Conservation (phyloP, 495 filamentous ascomycete species). For the Evansstolkia leycettana region DNA sequence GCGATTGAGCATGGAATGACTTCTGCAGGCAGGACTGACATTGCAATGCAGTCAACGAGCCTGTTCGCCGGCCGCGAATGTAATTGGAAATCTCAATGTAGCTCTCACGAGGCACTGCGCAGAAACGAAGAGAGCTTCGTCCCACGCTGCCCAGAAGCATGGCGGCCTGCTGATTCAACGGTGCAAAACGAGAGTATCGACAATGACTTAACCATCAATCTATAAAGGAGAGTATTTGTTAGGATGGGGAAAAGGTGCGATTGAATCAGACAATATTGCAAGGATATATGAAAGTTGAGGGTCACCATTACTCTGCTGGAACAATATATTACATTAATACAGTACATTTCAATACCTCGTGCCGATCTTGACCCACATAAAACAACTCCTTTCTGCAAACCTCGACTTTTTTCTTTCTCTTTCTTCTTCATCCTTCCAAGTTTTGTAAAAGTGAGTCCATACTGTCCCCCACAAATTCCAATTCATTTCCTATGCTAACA, state of each 20-base stretch:
- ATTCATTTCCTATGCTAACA: conserved; percentile 30
- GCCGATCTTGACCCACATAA: background rate
- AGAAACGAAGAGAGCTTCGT: conserved; percentile 14
- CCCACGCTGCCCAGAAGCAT: conserved; percentile 14
- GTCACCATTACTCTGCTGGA: no score
- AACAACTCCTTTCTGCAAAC: conserved; percentile 3
- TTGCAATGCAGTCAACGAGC: conserved; percentile 4
- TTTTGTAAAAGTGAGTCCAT: conserved; percentile 78
- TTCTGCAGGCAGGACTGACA: conserved; percentile 6
- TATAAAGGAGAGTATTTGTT: no score
- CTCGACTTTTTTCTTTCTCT: conserved; percentile 27
- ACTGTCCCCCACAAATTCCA: conserved; percentile 1
- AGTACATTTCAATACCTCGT: no score
- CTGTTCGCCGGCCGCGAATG: conserved; percentile 13
- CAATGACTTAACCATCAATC: no score
- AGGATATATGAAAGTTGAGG: no score
- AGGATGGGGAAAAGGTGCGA: no score
- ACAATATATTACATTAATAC: no score
- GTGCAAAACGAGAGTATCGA: no score
- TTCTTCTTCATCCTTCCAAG: conserved; percentile 89
- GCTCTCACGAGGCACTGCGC: conserved; percentile 8
- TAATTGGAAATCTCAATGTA: conserved; percentile 31
- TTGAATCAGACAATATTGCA: no score
- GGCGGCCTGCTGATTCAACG: no score
- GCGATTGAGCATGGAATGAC: conserved; percentile 15